These are phyloP conservation scores for Monilinia fructigena DNA, from an alignment of 2,329 filamentous ascomycete genomes.

Conservation along the genomic window DNA sequence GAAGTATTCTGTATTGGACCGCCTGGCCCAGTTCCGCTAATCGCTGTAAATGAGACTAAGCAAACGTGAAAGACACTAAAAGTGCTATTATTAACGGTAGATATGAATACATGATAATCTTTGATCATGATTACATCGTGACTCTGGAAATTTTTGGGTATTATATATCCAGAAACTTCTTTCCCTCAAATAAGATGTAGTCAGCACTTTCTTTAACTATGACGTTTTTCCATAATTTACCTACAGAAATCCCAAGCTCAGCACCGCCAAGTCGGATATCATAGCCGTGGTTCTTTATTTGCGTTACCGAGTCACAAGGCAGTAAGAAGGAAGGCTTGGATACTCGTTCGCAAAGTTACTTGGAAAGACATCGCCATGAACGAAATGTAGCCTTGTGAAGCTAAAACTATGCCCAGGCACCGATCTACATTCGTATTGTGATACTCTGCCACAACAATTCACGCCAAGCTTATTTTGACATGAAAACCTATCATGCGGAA, in stretches of 20 bases:
- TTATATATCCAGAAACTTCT: neutral
- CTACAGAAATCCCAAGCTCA: neutral
- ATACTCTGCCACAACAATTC: neutral
- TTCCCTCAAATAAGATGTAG: neutral
- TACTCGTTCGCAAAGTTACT: neutral
- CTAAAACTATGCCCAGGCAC: neutral
- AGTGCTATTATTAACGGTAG: neutral
- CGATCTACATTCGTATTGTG: neutral
- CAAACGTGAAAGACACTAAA: neutral
- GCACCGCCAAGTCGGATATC: neutral
- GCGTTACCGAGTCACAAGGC: neutral
- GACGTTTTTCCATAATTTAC: neutral
- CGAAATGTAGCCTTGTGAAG: neutral
- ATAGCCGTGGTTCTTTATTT: neutral
- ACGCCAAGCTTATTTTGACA: neutral
- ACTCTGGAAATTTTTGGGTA: neutral
- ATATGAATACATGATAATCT: neutral
- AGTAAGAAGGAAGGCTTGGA: neutral
- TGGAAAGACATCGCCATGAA: neutral
- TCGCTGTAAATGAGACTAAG: neutral
- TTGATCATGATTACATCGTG: neutral
- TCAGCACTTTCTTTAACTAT: neutral
- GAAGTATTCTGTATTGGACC: neutral
- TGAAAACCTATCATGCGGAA: neutral
- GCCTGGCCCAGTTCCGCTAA: neutral